phyloP scores from a whole-genome alignment of 2,329 filamentous ascomycete species.

The Colletotrichum falcatum region DNA sequence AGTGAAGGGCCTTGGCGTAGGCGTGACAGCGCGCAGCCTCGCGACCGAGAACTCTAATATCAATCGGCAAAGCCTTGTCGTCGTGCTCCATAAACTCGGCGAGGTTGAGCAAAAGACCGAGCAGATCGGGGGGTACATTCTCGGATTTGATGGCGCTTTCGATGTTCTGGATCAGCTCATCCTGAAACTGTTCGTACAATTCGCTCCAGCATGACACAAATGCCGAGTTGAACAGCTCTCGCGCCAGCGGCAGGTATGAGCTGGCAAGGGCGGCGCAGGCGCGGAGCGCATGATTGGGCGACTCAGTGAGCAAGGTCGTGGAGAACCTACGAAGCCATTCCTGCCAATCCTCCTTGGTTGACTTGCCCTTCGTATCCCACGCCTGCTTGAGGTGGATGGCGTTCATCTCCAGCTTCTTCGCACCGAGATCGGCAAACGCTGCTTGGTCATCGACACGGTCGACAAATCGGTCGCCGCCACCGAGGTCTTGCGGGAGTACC shows the following conservation, averaged over 20 bases:
- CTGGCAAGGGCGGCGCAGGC: conserved; percentile 93
- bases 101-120: conserved; percentile 93
- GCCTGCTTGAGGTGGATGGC: conserved; percentile 96
- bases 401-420: conserved; percentile 96
- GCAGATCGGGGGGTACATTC: conserved; percentile 94
- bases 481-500: conserved; percentile 93
- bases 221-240: conserved; percentile 96
- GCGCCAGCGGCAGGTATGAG: conserved; percentile 89
- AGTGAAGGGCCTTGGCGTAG: conserved; percentile 97
- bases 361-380: conserved; percentile 97
- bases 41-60: conserved; percentile 92
- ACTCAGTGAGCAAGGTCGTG: conserved; percentile 93
- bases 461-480: conserved; percentile 83
- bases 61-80: conserved; percentile 97
- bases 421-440: conserved; percentile 83
- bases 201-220: conserved; percentile 99
- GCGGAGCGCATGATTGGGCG: conserved; percentile 92
- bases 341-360: conserved; percentile 98
- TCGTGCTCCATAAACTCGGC: conserved; percentile 99
- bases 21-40: conserved; percentile 98
- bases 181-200: conserved; percentile 95
- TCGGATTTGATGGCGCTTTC: conserved; percentile 95
- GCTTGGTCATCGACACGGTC: conserved; percentile 80
- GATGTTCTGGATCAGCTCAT: conserved; percentile 94
- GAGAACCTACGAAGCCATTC: conserved; percentile 99